These are phyloP conservation scores for Fusarium guadeloupense DNA, from an alignment of 2,329 filamentous ascomycete species.

Conservation along the genomic window DNA sequence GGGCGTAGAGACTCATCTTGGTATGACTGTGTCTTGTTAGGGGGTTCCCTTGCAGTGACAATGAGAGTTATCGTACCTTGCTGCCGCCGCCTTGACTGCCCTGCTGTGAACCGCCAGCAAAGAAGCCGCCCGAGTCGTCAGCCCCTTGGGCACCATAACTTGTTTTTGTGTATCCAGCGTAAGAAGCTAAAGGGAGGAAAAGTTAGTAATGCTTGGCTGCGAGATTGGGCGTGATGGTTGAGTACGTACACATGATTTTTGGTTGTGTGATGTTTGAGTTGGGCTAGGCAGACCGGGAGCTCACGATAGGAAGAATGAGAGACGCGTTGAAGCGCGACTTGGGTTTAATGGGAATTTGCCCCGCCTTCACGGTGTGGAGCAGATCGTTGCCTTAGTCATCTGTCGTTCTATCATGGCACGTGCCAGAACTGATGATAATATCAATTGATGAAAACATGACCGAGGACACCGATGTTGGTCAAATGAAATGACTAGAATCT, in stretches of 20 bases:
- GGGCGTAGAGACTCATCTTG: conserved; percentile 89
- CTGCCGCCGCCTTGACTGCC: conserved; percentile 61
- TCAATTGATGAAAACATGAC: too few species aligned
- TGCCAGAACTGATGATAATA: background rate
- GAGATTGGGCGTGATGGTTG: background rate
- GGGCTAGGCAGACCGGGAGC: conserved; percentile 18
- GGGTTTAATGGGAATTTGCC: conserved; percentile 43
- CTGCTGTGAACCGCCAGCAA: conserved; percentile 67
- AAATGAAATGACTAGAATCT: background rate
- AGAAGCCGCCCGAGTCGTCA: conserved; percentile 70
- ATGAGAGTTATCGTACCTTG: conserved; percentile 51
- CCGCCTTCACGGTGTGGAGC: conserved; percentile 34
- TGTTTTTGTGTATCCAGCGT: conserved; percentile 58
- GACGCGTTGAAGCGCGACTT: conserved; percentile 48
- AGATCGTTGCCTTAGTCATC: conserved; percentile 34
- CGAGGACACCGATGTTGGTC: too few species aligned
- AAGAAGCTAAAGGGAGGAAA: conserved; percentile 52
- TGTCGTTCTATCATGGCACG: background rate
- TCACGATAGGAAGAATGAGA: conserved; percentile 29
- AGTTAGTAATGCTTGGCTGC: conserved; percentile 10
- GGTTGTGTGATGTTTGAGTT: conserved; percentile 29
- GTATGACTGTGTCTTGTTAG: conserved; percentile 59
- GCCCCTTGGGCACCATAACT: conserved; percentile 64
- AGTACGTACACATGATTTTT: conserved; percentile 49
- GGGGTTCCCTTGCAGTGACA: too few species aligned